Evolutionary conservation across 306 rosid genomes (phyloP), one percentile per base, ranked within the genome.

Genomic region (Hylodesmum podocarpum): DNA sequence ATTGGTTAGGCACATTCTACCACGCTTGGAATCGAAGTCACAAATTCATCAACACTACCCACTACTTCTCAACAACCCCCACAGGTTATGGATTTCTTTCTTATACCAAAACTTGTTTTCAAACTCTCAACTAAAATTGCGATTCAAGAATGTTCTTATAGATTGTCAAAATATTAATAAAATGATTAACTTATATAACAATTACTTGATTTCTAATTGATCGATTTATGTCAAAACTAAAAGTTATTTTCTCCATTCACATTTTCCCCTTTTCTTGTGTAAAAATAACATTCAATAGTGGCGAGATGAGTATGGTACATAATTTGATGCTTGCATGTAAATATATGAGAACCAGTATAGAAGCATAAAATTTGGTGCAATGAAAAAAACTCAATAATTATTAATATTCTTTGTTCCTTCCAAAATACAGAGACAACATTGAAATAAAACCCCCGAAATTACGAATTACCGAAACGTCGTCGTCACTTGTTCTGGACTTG

Each of bases 401-500:
- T 53, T 22, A 11, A 16, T 53, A 53, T 22, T 44, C n/a, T n/a
- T 44, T 53, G 11, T 53, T 53, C 10, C 63, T 25, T 12, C 1
- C 2, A 28, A 61, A 61, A 11, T 39, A 65, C 34, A 11, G 0
- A 5, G 4, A 19, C 8, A 63, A 19, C 29, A 36, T 31, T 1
- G 27, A 33, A 4, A 24, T 15, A 5, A n/a, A 55, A 2, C 4
- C 12, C 3, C 0, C 0, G 40, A 58, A 15, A n/a, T 61, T 29
- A 8, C 2, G 66, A 61, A 29, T 15, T 7, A 4, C 36, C 1
- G 24, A 6, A 6, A 36, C 16, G 19, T 4, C 1, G 24, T 59
- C 40, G n/a, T 89, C 95, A 90, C 78, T 92, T 92, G 69, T 47
- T 44, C 86, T 77, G 61, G 28, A 88, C 85, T 18, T 90, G 85